A percentile compares a stretch with the other conserved stretches of the same genome.
Conservation (phyloP, 495 filamentous ascomycete genomes). For the Letharia columbiana region DNA sequence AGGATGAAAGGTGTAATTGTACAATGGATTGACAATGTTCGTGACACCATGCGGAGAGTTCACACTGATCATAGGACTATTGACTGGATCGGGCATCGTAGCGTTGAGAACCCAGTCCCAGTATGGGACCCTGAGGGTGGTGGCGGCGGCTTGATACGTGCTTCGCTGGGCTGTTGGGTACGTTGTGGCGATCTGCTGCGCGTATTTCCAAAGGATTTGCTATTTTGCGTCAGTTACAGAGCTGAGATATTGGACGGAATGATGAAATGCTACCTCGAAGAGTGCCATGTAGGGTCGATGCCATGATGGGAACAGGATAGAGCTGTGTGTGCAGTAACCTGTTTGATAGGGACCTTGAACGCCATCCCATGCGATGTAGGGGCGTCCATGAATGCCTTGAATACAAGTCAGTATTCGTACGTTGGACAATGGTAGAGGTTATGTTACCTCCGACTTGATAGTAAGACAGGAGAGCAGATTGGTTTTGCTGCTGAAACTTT, state of each 20-base stretch:
- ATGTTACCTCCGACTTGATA: constrained; percentile 26
- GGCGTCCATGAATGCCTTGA: constrained; percentile 29
- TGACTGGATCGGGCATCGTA: constrained; percentile 31
- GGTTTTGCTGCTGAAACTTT: constrained; percentile 25
- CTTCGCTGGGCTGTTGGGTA: constrained; percentile 24
- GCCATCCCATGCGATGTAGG: constrained; percentile 29
- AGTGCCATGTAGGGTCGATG: constrained; percentile 43
- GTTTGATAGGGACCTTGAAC: constrained; percentile 21
- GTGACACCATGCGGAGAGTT: constrained; percentile 31
- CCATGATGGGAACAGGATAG: constrained; percentile 32
- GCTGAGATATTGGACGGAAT: background rate
- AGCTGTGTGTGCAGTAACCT: constrained; percentile 25
- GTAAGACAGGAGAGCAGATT: constrained; percentile 25
- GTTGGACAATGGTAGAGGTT: background rate
- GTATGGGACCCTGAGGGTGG: constrained; percentile 43
- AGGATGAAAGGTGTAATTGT: constrained; percentile 30
- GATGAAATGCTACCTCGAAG: constrained; percentile 32
- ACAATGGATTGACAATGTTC: constrained; percentile 33
- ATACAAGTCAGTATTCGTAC: background rate
- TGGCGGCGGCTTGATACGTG: constrained; percentile 37
- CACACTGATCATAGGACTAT: constrained; percentile 32
- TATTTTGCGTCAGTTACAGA: constrained; percentile 10
- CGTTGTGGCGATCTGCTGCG: constrained; percentile 26
- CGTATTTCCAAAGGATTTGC: constrained; percentile 29
- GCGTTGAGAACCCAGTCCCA: constrained; percentile 48